Percentiles rank a stretch among this genome's conserved stretches.
Conservation (phyloP, 805 yeast species). For the Candida boleticola region DNA sequence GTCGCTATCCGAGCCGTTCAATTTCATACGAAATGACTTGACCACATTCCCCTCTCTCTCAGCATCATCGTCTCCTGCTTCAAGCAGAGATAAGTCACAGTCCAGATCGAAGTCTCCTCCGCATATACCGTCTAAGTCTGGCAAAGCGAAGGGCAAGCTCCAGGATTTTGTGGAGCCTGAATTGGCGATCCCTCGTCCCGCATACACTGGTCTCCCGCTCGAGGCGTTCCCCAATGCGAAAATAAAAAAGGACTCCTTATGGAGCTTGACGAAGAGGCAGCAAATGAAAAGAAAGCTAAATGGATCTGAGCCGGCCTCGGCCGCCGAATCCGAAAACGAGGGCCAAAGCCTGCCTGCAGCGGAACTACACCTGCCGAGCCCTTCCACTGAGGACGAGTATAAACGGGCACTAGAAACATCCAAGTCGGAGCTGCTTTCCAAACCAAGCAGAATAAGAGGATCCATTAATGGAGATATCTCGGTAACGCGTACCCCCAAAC, state of each 20-base stretch:
- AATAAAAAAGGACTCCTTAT: slow-evolving; percentile 52
- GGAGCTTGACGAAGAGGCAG: slow-evolving; percentile 39
- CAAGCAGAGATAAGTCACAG: neutral
- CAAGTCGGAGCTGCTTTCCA: slow-evolving; percentile 10
- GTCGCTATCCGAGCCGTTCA: slow-evolving; percentile 1
- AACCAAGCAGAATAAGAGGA: slow-evolving; percentile 19
- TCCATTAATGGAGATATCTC: slow-evolving; percentile 6
- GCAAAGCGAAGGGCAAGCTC: neutral
- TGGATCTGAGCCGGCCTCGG: slow-evolving; percentile 9
- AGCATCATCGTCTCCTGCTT: neutral
- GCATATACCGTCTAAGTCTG: no score
- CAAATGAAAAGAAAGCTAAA: slow-evolving; percentile 12
- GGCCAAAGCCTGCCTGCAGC: slow-evolving; percentile 3
- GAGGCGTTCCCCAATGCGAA: slow-evolving; percentile 65
- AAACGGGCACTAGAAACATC: slow-evolving; percentile 13
- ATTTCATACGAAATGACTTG: neutral
- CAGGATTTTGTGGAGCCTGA: slow-evolving; percentile 57
- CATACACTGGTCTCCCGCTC: slow-evolving; percentile 71
- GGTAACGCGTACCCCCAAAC: slow-evolving; percentile 2
- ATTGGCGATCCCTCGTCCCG: slow-evolving; percentile 51
- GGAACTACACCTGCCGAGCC: slow-evolving; percentile 3
- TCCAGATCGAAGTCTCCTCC: neutral
- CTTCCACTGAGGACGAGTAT: slow-evolving; percentile 12
- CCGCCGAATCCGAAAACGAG: slow-evolving; percentile 11
- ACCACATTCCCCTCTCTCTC: neutral